Evolutionary conservation across 2,329 filamentous ascomycete genomes (phyloP), one percentile per base, ranked within the genome.

Genomic region (Colletotrichum cereale): DNA sequence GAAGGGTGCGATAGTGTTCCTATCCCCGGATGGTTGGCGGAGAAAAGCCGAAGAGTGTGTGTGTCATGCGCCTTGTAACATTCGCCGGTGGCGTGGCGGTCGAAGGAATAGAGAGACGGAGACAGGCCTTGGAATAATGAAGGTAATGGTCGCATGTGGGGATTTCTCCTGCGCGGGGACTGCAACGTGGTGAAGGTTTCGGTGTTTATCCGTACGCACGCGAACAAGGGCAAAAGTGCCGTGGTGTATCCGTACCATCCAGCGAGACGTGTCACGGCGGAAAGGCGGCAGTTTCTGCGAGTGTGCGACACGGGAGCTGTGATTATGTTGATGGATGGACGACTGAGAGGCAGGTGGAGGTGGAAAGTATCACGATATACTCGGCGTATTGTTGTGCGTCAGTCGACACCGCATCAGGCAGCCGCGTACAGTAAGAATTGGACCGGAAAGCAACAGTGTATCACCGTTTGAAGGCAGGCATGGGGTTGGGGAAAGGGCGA

Each of bases 341-440:
- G 53, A 7, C 31, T 21, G 24, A 18, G 56, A 31, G 11, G 38
- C 18, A 31, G 24, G 14, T 24, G 53, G 44, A 31, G 55, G 38
- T 53, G 38, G 44, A 40, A 58, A 36, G 68, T 67, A 67, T 71
- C 44, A 71, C 68, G 29, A 57, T 10, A 36, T 26, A 10, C 55
- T 71, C 62, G 57, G 68, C 52, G 64, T 26, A n/a, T 44, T 56
- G 64, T 56, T 40, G 64, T 71, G 57, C 26, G 24, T 56, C 53
- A 42, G 48, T 57, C 31, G 26, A 26, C 26, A 36, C 14, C 42
- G 58, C 42, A 57, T 57, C 67, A 73, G 71, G 71, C 71, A 71
- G 67, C 71, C 44, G 40, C 24, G 71, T 63, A 63, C 71, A 67
- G 71, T 73, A n/a, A n/a, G 26, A 14, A 24, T 7, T 4, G 0